Conservation (phyloP, 176 grass and related monocot genomes). For the Rhipidocladum racemiflorum region DNA sequence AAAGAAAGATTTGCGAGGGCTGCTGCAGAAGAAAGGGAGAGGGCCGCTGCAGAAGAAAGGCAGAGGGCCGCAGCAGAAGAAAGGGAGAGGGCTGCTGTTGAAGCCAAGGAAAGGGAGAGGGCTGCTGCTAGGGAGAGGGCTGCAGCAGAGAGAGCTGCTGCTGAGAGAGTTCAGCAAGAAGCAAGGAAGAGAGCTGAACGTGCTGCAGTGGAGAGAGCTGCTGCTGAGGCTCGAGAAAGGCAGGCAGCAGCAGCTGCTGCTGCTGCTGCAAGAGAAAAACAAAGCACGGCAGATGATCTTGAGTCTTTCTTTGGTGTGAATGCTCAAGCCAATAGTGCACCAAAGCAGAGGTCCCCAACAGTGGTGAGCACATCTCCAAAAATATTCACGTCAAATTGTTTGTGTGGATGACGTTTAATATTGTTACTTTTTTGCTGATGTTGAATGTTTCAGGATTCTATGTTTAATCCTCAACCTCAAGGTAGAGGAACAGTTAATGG, state of each 20-base stretch:
- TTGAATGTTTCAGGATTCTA: constrained; percentile 58
- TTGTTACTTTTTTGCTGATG: constrained; percentile 36
- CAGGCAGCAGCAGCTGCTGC: constrained; percentile 52
- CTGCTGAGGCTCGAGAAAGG: constrained; percentile 63
- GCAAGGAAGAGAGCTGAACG: constrained; percentile 62
- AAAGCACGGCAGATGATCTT: constrained; percentile 67
- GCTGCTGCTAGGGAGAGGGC: constrained; percentile 47
- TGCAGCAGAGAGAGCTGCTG: constrained; percentile 50
- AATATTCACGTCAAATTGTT: constrained; percentile 22
- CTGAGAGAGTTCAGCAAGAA: constrained; percentile 58
- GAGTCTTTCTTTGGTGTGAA: constrained; percentile 71
- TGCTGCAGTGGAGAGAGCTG: constrained; percentile 70
- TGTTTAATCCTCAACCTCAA: constrained; percentile 70
- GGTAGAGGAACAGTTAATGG: constrained; percentile 44
- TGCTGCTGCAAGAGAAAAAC: constrained; percentile 55
- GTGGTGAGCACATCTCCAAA: constrained; percentile 38
- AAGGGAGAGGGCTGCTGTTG: constrained; percentile 36
- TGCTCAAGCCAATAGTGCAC: constrained; percentile 58
- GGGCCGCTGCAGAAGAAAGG: constrained; percentile 29
- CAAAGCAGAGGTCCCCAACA: constrained; percentile 52
- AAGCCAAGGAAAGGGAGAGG: constrained; percentile 62
- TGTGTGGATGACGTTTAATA: neutral
- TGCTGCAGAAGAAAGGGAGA: constrained; percentile 43
- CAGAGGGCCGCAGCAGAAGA: constrained; percentile 28
- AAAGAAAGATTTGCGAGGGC: constrained; percentile 57